A percentile compares a stretch with the other conserved stretches of the same genome.
These are phyloP conservation scores for Plasmodium gonderi DNA, from an alignment of 169 alveolate genomes.

Conservation along the genomic window DNA sequence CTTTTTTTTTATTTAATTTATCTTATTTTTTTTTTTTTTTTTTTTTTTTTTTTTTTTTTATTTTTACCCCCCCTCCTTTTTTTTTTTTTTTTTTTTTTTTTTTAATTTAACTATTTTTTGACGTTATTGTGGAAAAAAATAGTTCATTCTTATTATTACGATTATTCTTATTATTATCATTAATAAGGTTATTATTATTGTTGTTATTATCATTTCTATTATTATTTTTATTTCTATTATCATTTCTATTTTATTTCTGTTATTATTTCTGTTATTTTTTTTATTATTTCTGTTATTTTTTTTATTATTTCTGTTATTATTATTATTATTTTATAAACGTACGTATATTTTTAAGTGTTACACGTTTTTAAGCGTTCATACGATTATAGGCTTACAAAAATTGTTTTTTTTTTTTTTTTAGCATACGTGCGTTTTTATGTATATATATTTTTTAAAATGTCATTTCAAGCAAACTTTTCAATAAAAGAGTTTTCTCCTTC, in stretches of 20 bases:
- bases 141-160: background rate
- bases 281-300: background rate
- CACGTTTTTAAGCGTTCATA: too few species aligned
- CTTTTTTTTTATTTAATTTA: background rate
- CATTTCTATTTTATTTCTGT: background rate
- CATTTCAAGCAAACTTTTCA: conserved; percentile 45
- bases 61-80: background rate
- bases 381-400: too few species aligned
- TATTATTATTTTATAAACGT: too few species aligned
- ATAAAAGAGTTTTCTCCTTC: conserved; percentile 34
- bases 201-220: background rate
- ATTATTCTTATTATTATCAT: too few species aligned
- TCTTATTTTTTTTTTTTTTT: background rate
- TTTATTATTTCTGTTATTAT: background rate
- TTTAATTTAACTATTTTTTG: background rate
- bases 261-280: background rate
- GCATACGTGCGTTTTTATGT: too few species aligned
- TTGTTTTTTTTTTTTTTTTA: too few species aligned
- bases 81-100: background rate
- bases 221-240: background rate
- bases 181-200: background rate
- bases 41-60: background rate
- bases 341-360: conserved; percentile 10
- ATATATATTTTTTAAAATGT: conserved; percentile 22
- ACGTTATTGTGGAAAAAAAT: background rate